phyloP scores from a whole-genome alignment of 345 rosid species.

The Raphanus raphanistrum region DNA sequence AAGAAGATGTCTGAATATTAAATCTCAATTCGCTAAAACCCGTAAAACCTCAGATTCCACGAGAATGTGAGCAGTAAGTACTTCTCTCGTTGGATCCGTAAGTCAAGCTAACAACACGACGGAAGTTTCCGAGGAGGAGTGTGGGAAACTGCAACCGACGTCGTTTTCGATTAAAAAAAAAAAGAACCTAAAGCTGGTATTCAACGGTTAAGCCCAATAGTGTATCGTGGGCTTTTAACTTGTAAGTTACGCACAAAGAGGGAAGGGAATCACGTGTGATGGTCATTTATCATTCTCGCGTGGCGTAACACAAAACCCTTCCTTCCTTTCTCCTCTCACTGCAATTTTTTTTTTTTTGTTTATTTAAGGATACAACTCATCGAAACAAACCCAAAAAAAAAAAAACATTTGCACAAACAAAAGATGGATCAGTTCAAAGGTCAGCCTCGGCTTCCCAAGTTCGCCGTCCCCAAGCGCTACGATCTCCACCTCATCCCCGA shows the following conservation, averaged over 20 bases:
- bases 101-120: not conserved
- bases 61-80: not conserved
- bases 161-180: not conserved
- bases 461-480: conserved; percentile 84
- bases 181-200: not conserved
- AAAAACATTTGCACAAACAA: not conserved
- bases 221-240: not conserved
- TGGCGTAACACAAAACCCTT: conserved; percentile 28
- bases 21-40: not conserved
- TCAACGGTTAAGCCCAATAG: not conserved
- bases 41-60: conserved; percentile 9
- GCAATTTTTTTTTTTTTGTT: not conserved
- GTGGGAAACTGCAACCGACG: not conserved
- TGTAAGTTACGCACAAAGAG: not conserved
- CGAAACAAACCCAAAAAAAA: not conserved
- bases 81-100: not conserved
- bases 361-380: not conserved
- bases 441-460: conserved; percentile 82
- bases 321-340: not conserved
- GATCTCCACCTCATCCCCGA: conserved; percentile 75
- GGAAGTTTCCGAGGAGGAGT: not conserved
- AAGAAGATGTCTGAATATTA: not conserved
- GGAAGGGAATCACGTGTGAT: not conserved
- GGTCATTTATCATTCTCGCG: not conserved
- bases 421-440: conserved; percentile 81